These are phyloP conservation scores for Discostella pseudostelligera DNA, from an alignment of 108 stramenopile genomes.

Conservation along the genomic window DNA sequence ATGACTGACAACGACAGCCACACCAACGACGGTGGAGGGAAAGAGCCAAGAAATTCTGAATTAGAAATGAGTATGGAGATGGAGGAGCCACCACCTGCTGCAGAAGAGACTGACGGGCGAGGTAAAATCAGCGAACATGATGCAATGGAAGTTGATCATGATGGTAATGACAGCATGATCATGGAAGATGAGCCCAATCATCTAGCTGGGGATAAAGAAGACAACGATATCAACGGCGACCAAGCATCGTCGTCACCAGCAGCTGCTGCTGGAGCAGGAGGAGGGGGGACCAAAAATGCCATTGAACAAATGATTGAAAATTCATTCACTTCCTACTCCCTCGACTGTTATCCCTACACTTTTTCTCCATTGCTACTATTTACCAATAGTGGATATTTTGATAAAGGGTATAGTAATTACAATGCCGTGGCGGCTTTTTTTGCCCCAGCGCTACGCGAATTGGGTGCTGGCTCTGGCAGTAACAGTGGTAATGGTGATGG, in stretches of 20 bases:
- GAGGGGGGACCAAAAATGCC: slow-evolving; percentile 4
- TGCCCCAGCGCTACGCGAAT: slow-evolving; percentile 20
- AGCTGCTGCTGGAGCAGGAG: no score
- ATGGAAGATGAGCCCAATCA: neutral
- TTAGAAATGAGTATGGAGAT: neutral
- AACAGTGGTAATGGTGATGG: neutral
- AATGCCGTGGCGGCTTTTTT: slow-evolving; percentile 56
- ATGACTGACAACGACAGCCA: neutral
- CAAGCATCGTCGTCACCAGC: no score
- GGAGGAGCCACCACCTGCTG: neutral
- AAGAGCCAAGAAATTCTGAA: neutral
- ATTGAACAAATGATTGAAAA: slow-evolving; percentile 22
- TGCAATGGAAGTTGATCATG: slow-evolving; percentile 17
- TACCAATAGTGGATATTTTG: slow-evolving; percentile 34
- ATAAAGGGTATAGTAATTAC: slow-evolving; percentile 52
- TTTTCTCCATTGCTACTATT: slow-evolving; percentile 55
- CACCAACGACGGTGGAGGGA: neutral
- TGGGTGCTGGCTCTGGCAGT: slow-evolving; percentile 3
- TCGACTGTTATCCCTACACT: slow-evolving; percentile 59
- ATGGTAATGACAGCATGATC: neutral
- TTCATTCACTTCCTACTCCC: slow-evolving; percentile 17
- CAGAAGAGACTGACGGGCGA: neutral
- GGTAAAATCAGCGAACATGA: neutral
- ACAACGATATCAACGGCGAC: neutral
- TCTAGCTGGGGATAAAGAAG: neutral